phyloP scores from a whole-genome alignment of 208 protist genomes.

The Crithidia mellificae region DNA sequence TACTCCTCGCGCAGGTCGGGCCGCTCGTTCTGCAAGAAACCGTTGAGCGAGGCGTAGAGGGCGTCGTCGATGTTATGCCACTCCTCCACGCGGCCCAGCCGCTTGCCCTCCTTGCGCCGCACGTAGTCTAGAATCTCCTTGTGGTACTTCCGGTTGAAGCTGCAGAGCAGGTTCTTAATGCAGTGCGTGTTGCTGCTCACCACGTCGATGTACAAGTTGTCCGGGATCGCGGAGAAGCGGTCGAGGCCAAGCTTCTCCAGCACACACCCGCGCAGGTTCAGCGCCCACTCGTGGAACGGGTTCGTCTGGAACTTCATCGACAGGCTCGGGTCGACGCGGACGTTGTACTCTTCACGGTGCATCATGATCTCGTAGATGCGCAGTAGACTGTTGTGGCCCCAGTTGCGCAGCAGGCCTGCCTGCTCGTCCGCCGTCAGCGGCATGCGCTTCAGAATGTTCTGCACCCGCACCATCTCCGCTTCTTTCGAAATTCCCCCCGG shows the following conservation, averaged over 20 bases:
- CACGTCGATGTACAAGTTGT: constrained; percentile 83
- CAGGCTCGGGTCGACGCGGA: constrained; percentile 81
- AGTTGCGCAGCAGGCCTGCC: constrained; percentile 67
- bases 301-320: constrained; percentile 82
- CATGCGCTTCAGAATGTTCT: constrained; percentile 61
- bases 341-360: constrained; percentile 90
- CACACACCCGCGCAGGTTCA: constrained; percentile 76
- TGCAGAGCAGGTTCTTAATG: constrained; percentile 86
- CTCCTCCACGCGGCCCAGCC: constrained; percentile 41
- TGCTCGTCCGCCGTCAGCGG: constrained; percentile 69
- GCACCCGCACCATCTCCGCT: constrained; percentile 49
- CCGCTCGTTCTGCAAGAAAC: constrained; percentile 59
- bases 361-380: constrained; percentile 90
- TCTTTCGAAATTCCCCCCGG: constrained; percentile 32
- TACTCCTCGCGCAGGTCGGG: constrained; percentile 77
- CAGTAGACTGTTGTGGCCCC: constrained; percentile 60
- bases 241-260: constrained; percentile 72
- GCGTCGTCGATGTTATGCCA: constrained; percentile 83
- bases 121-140: constrained; percentile 65
- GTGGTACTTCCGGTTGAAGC: constrained; percentile 77
- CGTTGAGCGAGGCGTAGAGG: constrained; percentile 59
- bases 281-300: constrained; percentile 85
- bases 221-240: constrained; percentile 46
- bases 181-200: constrained; percentile 92
- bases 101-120: constrained; percentile 35